Evolutionary conservation across 768 basidiomycete species (phyloP), one percentile per base, ranked within the genome.

Genomic region (Hericium coralloides): DNA sequence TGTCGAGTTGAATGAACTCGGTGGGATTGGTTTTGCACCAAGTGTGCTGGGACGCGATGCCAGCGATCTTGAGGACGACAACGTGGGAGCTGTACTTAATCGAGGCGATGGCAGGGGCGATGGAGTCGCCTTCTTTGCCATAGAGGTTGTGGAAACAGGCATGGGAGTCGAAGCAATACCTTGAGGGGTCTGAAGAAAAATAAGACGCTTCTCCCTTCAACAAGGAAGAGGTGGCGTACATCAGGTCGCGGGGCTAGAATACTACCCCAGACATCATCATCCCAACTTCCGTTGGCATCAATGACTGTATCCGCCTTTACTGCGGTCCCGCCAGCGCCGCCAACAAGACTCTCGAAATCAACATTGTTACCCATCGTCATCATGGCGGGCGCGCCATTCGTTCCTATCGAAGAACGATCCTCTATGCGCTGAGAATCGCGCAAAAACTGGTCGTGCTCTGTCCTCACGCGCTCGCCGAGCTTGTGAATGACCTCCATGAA

Each of bases 341-440:
- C 86, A 3, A 95, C 91, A 1, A 95, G 76, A 55, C 83, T 90
- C 69, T 88, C 93, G 64, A 99, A 99, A 66, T 97, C 86, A 17
- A 92, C 76, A 18, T 78, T 77, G 0, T 78, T 77, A n/a, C 73
- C 70, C 41, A 76, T 31, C 67, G 55, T 67, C 61, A 60, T 68
- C 53, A 22, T 68, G 62, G 22, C 67, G 63, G 56, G 49, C 4
- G 70, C 63, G 15, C 67, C 67, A 63, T 79, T 75, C 17, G 68
- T 59, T 3, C 78, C 69, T 2, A 77, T 71, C 2, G 78, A 74
- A 43, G 83, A 87, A 25, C 78, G 84, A 66, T 93, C 90, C 66
- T 97, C 94, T 20, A 95, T 75, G 31, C 95, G 80, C 62, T 94
- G 92, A 1, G 93, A 89, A 67, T 98, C 97, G 39, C 92, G 85